These are phyloP conservation scores for Gossypium ekmanianum DNA, from an alignment of 345 rosid species.

Conservation along the genomic window DNA sequence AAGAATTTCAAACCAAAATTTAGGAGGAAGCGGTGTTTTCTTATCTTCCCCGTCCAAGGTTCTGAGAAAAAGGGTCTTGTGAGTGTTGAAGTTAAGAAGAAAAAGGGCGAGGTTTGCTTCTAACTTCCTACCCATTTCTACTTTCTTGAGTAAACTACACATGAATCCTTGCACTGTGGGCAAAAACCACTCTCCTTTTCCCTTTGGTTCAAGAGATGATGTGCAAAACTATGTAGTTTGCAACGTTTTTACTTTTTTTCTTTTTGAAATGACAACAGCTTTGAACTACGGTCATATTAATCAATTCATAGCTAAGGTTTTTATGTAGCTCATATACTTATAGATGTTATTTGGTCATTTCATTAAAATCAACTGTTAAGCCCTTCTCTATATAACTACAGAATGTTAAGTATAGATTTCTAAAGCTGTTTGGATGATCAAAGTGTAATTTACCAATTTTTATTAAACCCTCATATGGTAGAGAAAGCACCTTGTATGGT, in stretches of 20 bases:
- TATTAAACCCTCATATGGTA: neutral
- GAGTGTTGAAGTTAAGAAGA: slow-evolving; percentile 88
- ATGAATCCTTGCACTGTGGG: neutral
- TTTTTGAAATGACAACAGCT: neutral
- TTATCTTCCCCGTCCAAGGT: slow-evolving; percentile 67
- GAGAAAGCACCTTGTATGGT: neutral
- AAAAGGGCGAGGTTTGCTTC: slow-evolving; percentile 80
- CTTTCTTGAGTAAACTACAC: slow-evolving; percentile 1
- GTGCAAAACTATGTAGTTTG: neutral
- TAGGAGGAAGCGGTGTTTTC: slow-evolving; percentile 78
- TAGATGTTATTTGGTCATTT: neutral
- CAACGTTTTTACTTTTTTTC: neutral
- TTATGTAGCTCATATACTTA: neutral
- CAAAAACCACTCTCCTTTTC: neutral
- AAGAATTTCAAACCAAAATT: slow-evolving; percentile 64
- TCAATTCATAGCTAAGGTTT: neutral
- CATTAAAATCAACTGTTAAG: neutral
- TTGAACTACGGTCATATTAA: neutral
- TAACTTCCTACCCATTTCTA: slow-evolving; percentile 10
- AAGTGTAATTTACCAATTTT: neutral
- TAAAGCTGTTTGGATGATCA: neutral
- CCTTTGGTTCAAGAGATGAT: neutral
- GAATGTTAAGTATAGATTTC: neutral
- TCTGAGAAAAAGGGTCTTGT: slow-evolving; percentile 40
- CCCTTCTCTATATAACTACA: neutral